Base-by-base conservation (phyloP, 2,329 filamentous ascomycete species). In the Samsoniella hepiali region DNA sequence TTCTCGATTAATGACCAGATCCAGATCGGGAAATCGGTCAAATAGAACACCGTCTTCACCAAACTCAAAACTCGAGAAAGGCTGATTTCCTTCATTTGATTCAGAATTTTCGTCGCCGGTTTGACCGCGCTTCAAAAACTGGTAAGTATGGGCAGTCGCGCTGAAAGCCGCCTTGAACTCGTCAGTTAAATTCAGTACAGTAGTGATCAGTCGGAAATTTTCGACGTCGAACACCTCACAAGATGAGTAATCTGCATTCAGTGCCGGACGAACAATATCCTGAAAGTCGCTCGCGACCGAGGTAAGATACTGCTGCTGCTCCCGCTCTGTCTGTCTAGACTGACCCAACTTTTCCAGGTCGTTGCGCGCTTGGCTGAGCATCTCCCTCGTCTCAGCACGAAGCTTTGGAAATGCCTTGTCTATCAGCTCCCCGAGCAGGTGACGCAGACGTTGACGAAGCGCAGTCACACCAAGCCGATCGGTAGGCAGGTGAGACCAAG, bases 341-440 rank as follows among this genome's bases (percentile, higher is more conserved):
- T 44, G 51, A 3, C 69, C 69, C 1, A 71, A 57, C 3, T 44
- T 36, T 1, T 64, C 4, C 3, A 71, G 63, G 0, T 65, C 44
- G 5, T 62, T 61, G 8, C 63, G 22, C 2, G 64, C 60, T 3
- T 64, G 36, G 17, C 17, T 29, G 7, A 68, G 59, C 36, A 62
- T 47, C 7, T 63, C 44, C 17, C 57, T 45, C 13, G 67, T 65
- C 8, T 73, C 73, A 0, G 61, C 65, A 1, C 68, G 65, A 4
- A 76, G 63, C 9, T 64, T 66, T 5, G 70, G 69, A 29, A 74
- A 75, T 29, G 69, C 70, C 2, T 65, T 65, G n/a, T 66, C 66
- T 1, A 72, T 70, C 8, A 74, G 69, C 0, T 73, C 67, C 2
- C 68, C 68, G 0, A 75, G 66, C 0, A 75, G 66, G 9, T 70